phyloP scores from a whole-genome alignment of 2,329 filamentous ascomycete genomes.

The Scedosporium dehoogii region DNA sequence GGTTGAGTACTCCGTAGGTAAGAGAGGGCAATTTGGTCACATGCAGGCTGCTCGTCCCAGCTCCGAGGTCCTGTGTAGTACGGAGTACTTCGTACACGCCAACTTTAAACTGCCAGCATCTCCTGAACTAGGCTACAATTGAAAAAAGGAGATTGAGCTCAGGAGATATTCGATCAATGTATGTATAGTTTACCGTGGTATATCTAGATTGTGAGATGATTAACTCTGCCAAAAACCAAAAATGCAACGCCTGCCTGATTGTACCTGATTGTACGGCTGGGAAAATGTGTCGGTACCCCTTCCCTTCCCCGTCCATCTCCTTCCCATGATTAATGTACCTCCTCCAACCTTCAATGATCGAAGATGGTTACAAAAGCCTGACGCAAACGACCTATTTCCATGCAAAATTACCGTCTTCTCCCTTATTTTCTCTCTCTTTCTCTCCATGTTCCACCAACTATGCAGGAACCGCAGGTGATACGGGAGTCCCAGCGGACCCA shows the following conservation, averaged over 20 bases:
- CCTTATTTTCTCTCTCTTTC: not conserved
- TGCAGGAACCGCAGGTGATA: not conserved
- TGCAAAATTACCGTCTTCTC: not conserved
- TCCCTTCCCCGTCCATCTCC: not conserved
- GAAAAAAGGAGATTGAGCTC: not conserved
- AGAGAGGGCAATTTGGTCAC: no score
- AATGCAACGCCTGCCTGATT: not conserved
- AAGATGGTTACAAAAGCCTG: no score
- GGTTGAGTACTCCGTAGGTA: no score
- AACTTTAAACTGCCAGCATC: no score
- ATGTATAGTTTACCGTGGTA: not conserved
- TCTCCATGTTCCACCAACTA: conserved; percentile 1
- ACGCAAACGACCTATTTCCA: no score
- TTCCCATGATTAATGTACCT: not conserved
- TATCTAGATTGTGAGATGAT: not conserved
- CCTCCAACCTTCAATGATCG: not conserved
- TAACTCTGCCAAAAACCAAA: not conserved
- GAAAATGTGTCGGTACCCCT: not conserved
- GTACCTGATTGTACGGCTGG: not conserved
- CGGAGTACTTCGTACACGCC: no score
- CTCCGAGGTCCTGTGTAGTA: no score
- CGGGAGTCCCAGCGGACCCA: not conserved
- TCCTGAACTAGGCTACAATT: not conserved
- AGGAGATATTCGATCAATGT: not conserved
- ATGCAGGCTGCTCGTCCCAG: no score